Base-by-base conservation (phyloP, 2,329 filamentous ascomycete species). In the Malbranchea zuffiana region DNA sequence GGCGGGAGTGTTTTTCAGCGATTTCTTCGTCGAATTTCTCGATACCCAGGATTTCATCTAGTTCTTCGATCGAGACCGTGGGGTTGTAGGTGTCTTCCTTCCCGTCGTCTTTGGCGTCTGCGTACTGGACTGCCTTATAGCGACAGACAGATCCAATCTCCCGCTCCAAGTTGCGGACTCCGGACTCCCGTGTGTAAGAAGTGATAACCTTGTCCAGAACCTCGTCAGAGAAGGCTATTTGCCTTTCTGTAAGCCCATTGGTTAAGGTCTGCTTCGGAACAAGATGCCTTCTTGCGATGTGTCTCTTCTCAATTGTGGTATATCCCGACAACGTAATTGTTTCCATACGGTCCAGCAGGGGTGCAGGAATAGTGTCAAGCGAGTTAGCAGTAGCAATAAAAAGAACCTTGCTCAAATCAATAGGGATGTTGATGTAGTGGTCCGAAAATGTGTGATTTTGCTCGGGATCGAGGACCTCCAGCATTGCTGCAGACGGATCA, bases 371-470 rank as follows among this genome's bases (percentile, higher is more conserved):
- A 0, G 87, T 95, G 52, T 96, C 88, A 16, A 96, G 71, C 6
- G 75, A 85, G 62, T 98, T 98, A 30, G 90, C 90, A 0, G 90
- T 98, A 5, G 90, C 90, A 51, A 98, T 94, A 64, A 98, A 98
- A 7, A 98, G 71, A 15, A 98, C 84, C 62, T 93, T 95, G 64
- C 85, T 93, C 13, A 98, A 71, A 55, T 98, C 90, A 47, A 96
- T 84, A 0, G 90, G 88, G 44, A 95, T 86, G 52, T 87, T 87
- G 56, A 98, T 76, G 57, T 96, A 98, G 62, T 98, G 90, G 55
- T 98, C 90, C 19, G 79, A 83, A 62, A 98, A 98, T 6, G 77
- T 81, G 60, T 92, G 75, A 55, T 98, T 98, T 63, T 98, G 90
- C 59, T 98, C 90, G 0, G 90, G 90, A 53, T 98, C 90, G 30